Base-by-base conservation (phyloP, 225 moss, liverwort and hornwort genomes). In the Pseudisothecium myosuroides region DNA sequence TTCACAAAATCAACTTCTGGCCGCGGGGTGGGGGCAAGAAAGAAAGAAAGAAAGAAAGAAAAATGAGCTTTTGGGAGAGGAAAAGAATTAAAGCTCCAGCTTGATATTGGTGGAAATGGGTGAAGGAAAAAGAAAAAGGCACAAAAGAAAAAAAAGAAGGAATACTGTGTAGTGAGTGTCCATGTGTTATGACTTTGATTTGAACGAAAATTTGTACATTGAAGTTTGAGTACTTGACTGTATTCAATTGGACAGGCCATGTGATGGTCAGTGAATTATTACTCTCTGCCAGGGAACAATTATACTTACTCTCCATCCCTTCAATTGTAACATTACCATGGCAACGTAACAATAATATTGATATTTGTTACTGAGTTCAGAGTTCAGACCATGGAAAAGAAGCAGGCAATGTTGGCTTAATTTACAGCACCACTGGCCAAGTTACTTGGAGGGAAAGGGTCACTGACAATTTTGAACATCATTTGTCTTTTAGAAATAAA, bases 161-260 rank as follows among this genome's bases (percentile, higher is more conserved):
- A 55, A 24, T 7, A n/a, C n/a, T n/a, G n/a, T n/a, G n/a, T n/a
- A 52, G 24, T 11, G 24, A 61, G 11, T 23, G 55, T 58, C 54
- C 19, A 76, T 55, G 21, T 56, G 7, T 14, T 62, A 64, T 65
- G 45, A 79, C 58, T n/a, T 71, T 86, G 62, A 71, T 83, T 69
- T 89, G 37, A 78, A 88, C 2, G 1, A 14, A 76, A 71, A 69
- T 85, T 86, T 83, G 86, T 80, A 89, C 84, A 87, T 65, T 83
- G 41, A 87, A 80, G 87, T 71, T 89, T 71, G 79, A 81, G 83
- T 89, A 83, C 86, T 22, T 7, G 68, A 60, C 78, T 56, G 72
- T 67, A n/a, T 89, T 89, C 86, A 89, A 83, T 87, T 89, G 89
- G 87, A 87, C 83, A 91, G 81, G 87, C 89, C 91, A 89, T 89